A percentile compares a stretch with the other conserved stretches of the same genome.
phyloP scores from a whole-genome alignment of 495 filamentous ascomycete species.

The Tuber indicum region DNA sequence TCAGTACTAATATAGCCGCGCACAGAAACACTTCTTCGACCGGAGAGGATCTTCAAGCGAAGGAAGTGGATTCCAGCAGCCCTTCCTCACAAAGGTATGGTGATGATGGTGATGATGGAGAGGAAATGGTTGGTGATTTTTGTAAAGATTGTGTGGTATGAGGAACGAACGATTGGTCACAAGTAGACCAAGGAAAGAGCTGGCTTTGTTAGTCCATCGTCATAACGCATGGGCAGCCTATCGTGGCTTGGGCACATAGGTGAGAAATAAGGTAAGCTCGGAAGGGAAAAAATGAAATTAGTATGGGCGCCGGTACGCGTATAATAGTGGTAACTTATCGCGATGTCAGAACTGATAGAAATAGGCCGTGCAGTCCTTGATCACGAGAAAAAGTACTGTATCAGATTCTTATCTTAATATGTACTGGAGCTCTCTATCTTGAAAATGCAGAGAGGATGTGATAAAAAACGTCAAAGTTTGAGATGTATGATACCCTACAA shows the following conservation, averaged over 20 bases:
- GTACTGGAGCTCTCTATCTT: too few species aligned
- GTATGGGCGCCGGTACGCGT: neutral
- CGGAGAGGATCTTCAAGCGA: neutral
- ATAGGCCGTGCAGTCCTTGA: neutral
- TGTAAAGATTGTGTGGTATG: neutral
- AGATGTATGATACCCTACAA: too few species aligned
- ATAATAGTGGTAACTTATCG: neutral
- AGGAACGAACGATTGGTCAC: neutral
- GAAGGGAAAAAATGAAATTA: neutral
- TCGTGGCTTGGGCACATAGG: neutral
- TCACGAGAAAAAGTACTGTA: neutral
- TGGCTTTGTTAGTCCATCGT: slow-evolving; percentile 1
- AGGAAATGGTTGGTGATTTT: neutral
- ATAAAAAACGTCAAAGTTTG: too few species aligned
- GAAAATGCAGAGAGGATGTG: too few species aligned
- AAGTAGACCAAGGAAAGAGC: neutral
- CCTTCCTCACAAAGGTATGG: neutral
- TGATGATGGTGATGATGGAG: neutral
- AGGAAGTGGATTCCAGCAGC: neutral
- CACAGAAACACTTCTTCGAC: neutral
- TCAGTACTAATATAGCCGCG: neutral
- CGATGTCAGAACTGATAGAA: neutral
- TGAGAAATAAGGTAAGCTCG: neutral
- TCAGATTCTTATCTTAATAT: too few species aligned
- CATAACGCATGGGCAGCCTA: neutral